Evolutionary conservation across 441 rosid species (phyloP).

Genomic region (Manihot esculenta): DNA sequence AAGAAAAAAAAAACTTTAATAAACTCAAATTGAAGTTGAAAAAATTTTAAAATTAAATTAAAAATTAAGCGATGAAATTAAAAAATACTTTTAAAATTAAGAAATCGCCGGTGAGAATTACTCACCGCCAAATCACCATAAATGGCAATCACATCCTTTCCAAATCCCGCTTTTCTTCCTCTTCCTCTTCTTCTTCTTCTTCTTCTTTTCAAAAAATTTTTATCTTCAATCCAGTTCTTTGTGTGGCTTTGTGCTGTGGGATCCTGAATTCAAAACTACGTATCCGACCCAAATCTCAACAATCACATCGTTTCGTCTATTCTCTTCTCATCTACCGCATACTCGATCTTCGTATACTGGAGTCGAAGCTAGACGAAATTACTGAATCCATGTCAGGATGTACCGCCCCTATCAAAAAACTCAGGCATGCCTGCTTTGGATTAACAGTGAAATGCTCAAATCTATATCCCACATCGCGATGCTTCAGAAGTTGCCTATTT

Average conservation of each 20-base stretch:
- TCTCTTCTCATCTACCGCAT: neutral
- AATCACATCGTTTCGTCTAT: neutral
- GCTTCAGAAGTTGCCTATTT: constrained; percentile 1
- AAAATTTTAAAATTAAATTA: too few relatives aligned
- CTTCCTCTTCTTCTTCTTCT: too few relatives aligned
- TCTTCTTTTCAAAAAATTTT: too few relatives aligned
- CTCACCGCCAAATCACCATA: too few relatives aligned
- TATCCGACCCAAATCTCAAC: neutral
- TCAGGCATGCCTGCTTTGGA: neutral
- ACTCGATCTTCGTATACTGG: neutral
- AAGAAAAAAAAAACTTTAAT: too few relatives aligned
- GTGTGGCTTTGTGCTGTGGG: too few relatives aligned
- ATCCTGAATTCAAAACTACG: neutral
- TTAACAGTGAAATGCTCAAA: neutral
- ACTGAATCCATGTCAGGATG: constrained; percentile 25
- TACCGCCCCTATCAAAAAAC: constrained; percentile 7
- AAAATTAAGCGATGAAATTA: too few relatives aligned
- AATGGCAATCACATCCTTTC: too few relatives aligned
- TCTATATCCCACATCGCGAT: neutral
- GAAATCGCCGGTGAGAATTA: too few relatives aligned
- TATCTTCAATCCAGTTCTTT: neutral
- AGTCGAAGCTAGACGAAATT: neutral
- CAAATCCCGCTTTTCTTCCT: constrained; percentile 2
- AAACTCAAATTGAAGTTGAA: too few relatives aligned
- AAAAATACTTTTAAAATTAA: too few relatives aligned